phyloP scores from a whole-genome alignment of 768 basidiomycete genomes.

The Sistotremastrum suecicum region DNA sequence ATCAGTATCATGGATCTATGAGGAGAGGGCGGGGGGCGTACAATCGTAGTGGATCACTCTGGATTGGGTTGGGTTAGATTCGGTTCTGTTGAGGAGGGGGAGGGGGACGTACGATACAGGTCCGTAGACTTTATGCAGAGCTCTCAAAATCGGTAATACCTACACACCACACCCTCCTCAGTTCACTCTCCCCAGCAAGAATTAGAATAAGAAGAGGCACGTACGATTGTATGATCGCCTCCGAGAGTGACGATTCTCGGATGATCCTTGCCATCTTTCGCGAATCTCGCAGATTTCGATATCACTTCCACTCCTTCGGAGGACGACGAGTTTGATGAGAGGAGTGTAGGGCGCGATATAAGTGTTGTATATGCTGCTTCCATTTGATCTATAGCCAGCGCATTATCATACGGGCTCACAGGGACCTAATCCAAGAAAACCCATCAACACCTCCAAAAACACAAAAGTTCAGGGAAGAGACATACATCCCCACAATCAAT shows the following conservation, averaged over 20 bases:
- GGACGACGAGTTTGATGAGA: conserved; percentile 13
- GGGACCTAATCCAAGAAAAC: conserved; percentile 20
- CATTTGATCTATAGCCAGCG: conserved; percentile 74
- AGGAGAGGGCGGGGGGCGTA: no score
- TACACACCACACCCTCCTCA: conserved; percentile 14
- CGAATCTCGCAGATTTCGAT: conserved; percentile 15
- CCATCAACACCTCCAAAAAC: no score
- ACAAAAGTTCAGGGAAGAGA: no score
- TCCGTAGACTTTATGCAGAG: conserved; percentile 67
- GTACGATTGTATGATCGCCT: conserved; percentile 78
- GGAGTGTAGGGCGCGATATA: conserved; percentile 5
- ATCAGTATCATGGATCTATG: no score
- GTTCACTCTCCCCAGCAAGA: no score
- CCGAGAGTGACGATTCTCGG: conserved; percentile 65
- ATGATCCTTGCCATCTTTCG: conserved; percentile 47
- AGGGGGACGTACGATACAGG: conserved; percentile 34
- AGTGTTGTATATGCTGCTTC: conserved; percentile 73
- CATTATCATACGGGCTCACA: conserved; percentile 44
- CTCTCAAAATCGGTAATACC: conserved; percentile 72
- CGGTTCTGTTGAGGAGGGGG: no score
- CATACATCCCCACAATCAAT: conserved; percentile 20
- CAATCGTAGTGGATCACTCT: conserved; percentile 22
- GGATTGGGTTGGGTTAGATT: not conserved
- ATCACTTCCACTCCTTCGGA: no score
- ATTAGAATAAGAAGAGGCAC: no score